Base-by-base conservation (phyloP, 2,329 filamentous ascomycete genomes). In the Coniochaeta hoffmannii region DNA sequence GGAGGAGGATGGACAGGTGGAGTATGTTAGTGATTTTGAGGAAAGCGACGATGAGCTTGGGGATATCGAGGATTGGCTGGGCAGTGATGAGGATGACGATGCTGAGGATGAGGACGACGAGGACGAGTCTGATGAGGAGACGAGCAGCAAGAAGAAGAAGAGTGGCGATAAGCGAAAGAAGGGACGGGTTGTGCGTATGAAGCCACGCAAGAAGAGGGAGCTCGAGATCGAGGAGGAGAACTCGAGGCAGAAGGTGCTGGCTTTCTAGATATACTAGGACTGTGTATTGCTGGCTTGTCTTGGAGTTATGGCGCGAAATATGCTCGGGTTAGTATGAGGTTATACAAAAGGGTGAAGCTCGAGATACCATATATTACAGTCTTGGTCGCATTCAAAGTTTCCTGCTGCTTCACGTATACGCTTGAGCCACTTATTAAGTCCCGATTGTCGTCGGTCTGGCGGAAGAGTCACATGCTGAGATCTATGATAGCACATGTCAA, bases 1-100 rank as follows among this genome's bases (percentile, higher is more conserved):
- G 68, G 89, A 88, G 61, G 84, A 89, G 38, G 86, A 87, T 57
- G 88, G 85, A 49, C 82, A 88, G 58, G 88, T 97, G 50, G 91
- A 97, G 75, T 97, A 97, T 65, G 90, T 97, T 57, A 93, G 89
- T 66, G 94, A 97, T 69, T 74, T 96, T 56, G 92, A 92, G 50
- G 90, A 89, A 67, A 88, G 88, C 61, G 89, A 92, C 58, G 88
- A 90, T 56, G 89, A 90, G 62, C 74, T 90, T 19, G 84, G 81
- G 54, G 88, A 91, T 66, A 82, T 97, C 53, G 89, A 97, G 71
- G 93, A 97, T 67, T 97, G 93, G 93, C 78, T 97, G 52, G 91
- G 87, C 63, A 90, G 85, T 58, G 88, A 81, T n/a, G 81, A 82
- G 2, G 81, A 81, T 11, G 81, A 82, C 2, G 77, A 78, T 46